Percentiles rank a stretch among this genome's conserved stretches.
Evolutionary conservation across 805 yeast genomes (phyloP).

Genomic region (Candida orba): DNA sequence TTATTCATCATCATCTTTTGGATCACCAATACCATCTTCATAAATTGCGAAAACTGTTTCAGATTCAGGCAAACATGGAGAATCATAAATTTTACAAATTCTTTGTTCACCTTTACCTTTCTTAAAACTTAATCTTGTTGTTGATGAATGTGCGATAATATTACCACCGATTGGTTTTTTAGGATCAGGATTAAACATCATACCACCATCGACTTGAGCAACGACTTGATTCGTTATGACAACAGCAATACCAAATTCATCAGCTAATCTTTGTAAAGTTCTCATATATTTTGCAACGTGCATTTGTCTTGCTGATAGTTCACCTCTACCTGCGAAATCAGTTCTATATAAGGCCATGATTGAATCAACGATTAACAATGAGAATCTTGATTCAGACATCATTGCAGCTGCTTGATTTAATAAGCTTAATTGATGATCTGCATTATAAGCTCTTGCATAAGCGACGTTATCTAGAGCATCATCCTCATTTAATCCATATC

Average conservation of each 20-base stretch:
- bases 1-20: slow-evolving; percentile 47
- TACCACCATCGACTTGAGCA: slow-evolving; percentile 90
- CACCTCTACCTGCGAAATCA: slow-evolving; percentile 93
- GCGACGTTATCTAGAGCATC: slow-evolving; percentile 97
- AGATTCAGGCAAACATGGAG: slow-evolving; percentile 94
- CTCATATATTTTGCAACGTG: slow-evolving; percentile 93
- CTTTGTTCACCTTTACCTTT: slow-evolving; percentile 91
- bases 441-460: slow-evolving; percentile 93
- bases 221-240: slow-evolving; percentile 95
- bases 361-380: slow-evolving; percentile 89
- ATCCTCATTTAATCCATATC: slow-evolving; percentile 87
- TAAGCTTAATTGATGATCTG: slow-evolving; percentile 88
- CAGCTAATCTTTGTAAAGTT: slow-evolving; percentile 86
- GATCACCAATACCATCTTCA: slow-evolving; percentile 96
- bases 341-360: slow-evolving; percentile 95
- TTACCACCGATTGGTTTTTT: slow-evolving; percentile 98
- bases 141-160: slow-evolving; percentile 93
- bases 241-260: slow-evolving; percentile 96
- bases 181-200: slow-evolving; percentile 86
- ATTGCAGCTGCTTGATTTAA: slow-evolving; percentile 86
- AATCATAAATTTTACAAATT: slow-evolving; percentile 89
- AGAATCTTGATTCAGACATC: slow-evolving; percentile 93
- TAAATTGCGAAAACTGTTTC: slow-evolving; percentile 94
- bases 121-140: slow-evolving; percentile 83
- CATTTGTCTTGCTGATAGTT: slow-evolving; percentile 87